Base-by-base conservation (phyloP, 768 basidiomycete species). In the Boletus subparvulus region DNA sequence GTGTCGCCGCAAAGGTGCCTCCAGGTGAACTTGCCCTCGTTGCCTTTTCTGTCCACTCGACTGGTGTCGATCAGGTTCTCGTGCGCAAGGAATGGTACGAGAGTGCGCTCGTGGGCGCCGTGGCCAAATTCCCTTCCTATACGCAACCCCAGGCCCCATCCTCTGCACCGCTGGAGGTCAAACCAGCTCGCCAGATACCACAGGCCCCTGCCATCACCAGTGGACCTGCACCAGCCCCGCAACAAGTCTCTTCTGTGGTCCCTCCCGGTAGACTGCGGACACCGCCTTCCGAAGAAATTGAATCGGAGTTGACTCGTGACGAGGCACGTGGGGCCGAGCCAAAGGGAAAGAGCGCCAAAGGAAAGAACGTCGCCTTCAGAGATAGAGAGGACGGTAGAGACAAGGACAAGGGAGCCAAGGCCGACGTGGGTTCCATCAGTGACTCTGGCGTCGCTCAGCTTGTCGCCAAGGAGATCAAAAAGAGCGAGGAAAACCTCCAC, bases 1-100 rank as follows among this genome's bases (percentile, higher is more conserved):
- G 90, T 60, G 79, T 90, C 21, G 90, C 90, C 4, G 90, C 90
- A 3, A 92, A 92, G 65, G 78, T 92, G 6, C 78, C 80, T 7
- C 83, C 86, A 2, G 87, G 88, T 40, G 87, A 92, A 61, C 76
- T 92, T 37, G 89, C 90, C 26, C 78, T 94, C 49, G 88, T 92
- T 6, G 90, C 89, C 32, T 94, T 92, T 74, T 90, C 88, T 3
- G 90, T 94, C n/a, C 92, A 93, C 67, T 86, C 88, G 17, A 83
- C 82, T n/a, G 92, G 92, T 37, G 92, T 94, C 14, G 92, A 94
- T 66, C 92, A 94, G 66, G 84, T 94, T 30, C 81, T 94, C 50
- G 87, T 94, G 62, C 83, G 88, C 61, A 89, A 84, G 70, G 92
- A 94, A 66, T 91, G 90, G 88, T 91, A 83, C 62, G 88, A 92